Evolutionary conservation across 2,329 filamentous ascomycete species (phyloP).

Genomic region (Lasiodiplodia theobromae): DNA sequence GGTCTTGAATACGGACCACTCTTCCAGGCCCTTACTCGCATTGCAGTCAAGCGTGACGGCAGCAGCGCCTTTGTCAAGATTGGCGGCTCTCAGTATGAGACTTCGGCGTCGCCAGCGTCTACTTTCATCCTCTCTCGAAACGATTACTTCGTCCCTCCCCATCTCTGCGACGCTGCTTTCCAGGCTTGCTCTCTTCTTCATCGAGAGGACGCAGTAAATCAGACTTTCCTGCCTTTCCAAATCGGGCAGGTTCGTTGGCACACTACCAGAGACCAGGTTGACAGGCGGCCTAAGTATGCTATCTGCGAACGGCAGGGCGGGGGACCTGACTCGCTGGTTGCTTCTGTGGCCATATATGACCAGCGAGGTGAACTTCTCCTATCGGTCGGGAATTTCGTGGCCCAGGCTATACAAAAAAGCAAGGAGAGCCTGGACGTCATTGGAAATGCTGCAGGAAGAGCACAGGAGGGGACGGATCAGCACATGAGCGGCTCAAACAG

Average conservation of each 20-base stretch:
- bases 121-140: neutral
- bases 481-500: too few species aligned
- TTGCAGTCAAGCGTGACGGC: neutral
- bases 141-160: neutral
- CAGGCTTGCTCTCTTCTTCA: neutral
- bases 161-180: neutral
- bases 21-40: neutral
- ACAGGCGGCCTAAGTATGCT: neutral
- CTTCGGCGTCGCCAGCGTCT: neutral
- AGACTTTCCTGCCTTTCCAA: neutral
- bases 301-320: neutral
- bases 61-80: conserved; percentile 2
- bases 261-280: neutral
- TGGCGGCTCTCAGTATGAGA: neutral
- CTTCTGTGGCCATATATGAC: too few species aligned
- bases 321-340: too few species aligned
- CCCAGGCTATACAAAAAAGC: too few species aligned
- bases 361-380: too few species aligned
- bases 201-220: neutral
- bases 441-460: too few species aligned
- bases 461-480: too few species aligned
- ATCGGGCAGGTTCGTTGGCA: neutral
- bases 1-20: neutral
- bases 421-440: too few species aligned
- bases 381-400: too few species aligned